Evolutionary conservation across 108 stramenopile genomes (phyloP), one percentile per base, ranked within the genome.

Genomic region (Skeletonema costatum): DNA sequence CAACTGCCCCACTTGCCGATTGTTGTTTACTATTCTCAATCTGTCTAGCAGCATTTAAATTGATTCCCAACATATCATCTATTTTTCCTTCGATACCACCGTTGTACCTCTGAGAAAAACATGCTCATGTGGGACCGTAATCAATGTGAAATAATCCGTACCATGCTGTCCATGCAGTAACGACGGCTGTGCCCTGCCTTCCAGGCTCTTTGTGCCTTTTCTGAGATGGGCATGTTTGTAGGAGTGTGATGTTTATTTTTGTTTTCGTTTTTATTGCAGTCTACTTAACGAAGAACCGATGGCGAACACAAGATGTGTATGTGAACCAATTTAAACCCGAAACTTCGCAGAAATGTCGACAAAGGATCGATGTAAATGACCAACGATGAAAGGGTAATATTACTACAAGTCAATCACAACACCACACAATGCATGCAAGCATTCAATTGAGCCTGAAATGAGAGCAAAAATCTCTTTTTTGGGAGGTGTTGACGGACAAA

Each of bases 191-290:
- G 12, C 77, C 77, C 82, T 33, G 82, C 60, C 32, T 83, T 83
- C 82, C 80, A 81, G 14, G 80, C 80, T 35, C 80, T 42, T 81
- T 81, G 80, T 16, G 80, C 80, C 50, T 68, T 68, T 39, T 81
- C 80, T 64, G 80, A 81, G 36, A 81, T 81, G 5, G 80, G 80
- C 80, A 81, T 81, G 53, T 56, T 5, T 21, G 19, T 0, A 42
- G 13, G 41, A 12, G 41, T 25, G 0, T 42, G 13, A 12, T 46
- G 14, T 44, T 44, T 16, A 3, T 46, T 16, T 46, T n/a, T 46
- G 39, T 41, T 41, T 39, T 41, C 33, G 33, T 5, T 4, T 35
- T 5, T 0, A 2, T 41, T 41, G 39, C 39, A 8, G 7, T 10
- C 39, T 11, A 41, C n/a, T n/a, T n/a, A n/a, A n/a, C 39, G 39